Base-by-base conservation (phyloP, 805 yeast genomes). In the Ascoidea rubescens region DNA sequence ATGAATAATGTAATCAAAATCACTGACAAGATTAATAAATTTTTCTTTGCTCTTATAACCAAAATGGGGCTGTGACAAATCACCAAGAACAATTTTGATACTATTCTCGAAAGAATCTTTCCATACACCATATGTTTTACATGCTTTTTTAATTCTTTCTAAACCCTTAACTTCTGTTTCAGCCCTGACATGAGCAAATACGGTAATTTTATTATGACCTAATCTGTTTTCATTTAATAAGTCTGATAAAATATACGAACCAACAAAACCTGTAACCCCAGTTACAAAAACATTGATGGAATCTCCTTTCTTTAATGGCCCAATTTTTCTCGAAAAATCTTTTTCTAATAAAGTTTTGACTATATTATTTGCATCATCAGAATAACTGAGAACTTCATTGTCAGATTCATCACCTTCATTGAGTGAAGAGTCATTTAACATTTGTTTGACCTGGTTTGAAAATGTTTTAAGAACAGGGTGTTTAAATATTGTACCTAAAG, bases 251-350 rank as follows among this genome's bases (percentile, higher is more conserved):
- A 93, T 82, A 66, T 84, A 93, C 0, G 97, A 80, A 42, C 99
- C 99, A 53, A 93, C 70, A 78, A 91, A 93, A 1, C 99, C 99
- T 45, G 99, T 95, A 45, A 82, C 86, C 63, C 99, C 99, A 31
- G 99, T 93, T 47, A 93, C 79, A 60, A 93, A 88, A 1, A 89
- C 86, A 55, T 78, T 81, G 28, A 79, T 58, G 46, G 67, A 62
- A 3, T 70, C 63, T 10, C 66, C 59, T 46, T 66, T 69, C 17
- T 68, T 54, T 33, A 70, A 62, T 31, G 71, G 56, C 52, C 60
- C 51, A 60, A 59, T 10, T 56, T 62, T 73, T 2, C 80, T 75
- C 54, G 67, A 71, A 61, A 73, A 87, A 4, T 67, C 62, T 31
- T 61, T 49, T 47, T 69, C 69, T 60, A 77, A 76, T 54, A 63